Evolutionary conservation across 73 alveolate species (phyloP).

Genomic region (Durusdinium trenchii): DNA sequence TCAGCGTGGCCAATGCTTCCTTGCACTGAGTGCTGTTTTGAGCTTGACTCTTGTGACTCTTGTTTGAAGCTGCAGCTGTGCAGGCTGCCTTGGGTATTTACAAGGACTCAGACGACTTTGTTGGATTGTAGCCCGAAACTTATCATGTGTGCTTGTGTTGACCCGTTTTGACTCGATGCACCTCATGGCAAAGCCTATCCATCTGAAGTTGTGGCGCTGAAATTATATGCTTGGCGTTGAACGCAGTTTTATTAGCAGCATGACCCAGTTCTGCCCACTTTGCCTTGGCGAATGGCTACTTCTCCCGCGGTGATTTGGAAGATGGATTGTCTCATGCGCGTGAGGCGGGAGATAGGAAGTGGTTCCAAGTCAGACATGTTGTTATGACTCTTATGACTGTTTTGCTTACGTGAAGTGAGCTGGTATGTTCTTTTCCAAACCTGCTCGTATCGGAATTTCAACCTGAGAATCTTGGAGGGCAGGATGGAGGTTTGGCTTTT

Average conservation of each 20-base stretch:
- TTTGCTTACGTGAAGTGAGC: no score
- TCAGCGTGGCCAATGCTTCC: background rate
- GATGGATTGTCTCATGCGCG: conserved; percentile 88
- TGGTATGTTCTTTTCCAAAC: no score
- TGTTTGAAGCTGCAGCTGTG: background rate
- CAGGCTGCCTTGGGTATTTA: conserved; percentile 83
- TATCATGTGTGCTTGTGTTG: background rate
- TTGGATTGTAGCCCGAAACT: conserved; percentile 45
- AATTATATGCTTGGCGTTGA: background rate
- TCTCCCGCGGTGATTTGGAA: conserved; percentile 78
- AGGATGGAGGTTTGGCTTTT: no score
- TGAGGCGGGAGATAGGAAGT: conserved; percentile 32
- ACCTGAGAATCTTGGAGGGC: no score
- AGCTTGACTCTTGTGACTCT: background rate
- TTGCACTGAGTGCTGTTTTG: background rate
- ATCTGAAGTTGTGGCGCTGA: background rate
- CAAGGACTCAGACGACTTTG: conserved; percentile 90
- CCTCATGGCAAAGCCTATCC: background rate
- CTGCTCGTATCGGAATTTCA: no score
- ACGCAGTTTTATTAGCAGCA: background rate
- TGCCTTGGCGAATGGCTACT: conserved; percentile 90
- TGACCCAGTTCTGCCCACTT: conserved; percentile 85
- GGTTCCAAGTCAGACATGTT: no score
- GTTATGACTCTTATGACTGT: no score
- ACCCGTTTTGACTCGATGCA: background rate